Base-by-base conservation (phyloP, 768 basidiomycete species). In the Cystobasidium onofrii region DNA sequence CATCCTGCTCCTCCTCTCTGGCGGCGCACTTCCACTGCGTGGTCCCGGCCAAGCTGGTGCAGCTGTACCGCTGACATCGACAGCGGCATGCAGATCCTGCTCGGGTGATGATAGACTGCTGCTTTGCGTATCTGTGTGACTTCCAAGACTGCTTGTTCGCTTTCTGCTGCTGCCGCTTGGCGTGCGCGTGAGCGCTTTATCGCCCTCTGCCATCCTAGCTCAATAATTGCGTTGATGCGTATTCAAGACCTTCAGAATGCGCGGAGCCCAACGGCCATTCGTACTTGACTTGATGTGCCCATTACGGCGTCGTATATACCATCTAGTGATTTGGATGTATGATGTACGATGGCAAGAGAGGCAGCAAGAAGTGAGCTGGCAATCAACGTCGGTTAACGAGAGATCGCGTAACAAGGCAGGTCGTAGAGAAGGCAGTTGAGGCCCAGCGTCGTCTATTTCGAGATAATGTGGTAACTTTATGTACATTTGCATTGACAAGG, bases 141-240 rank as follows among this genome's bases (percentile, higher is more conserved):
- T 60, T 29, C 57, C 57, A 27, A 60, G 33, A 60, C 57, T 60
- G 57, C 57, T 60, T 27, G 57, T 60, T 20, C 57, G 57, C 33
- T 60, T 60, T 27, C 57, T 60, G 57, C 57, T 27, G 25, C 57
- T 34, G 25, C 20, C 57, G 9, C 10, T 12, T 12, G 20, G 46
- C 18, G 46, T 50, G 46, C 18, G 46, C 46, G 46, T 20, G 46
- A 50, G 46, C 57, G 15, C 57, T 23, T 27, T 60, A 13, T 13
- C 25, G 29, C 13, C 57, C 57, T 29, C 33, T 15, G 57, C 33
- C 57, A 60, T 60, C 31, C 31, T 29, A 27, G 12, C 23, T 27
- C 23, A 12, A 34, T 25, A 29, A 27, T 60, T 4, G 4, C 9
- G 9, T 15, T 60, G 3, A 29, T 60, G 25, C 25, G 17, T 7